Evolutionary conservation across 208 protist species (phyloP).

Genomic region (Blechomonas ayalai): DNA sequence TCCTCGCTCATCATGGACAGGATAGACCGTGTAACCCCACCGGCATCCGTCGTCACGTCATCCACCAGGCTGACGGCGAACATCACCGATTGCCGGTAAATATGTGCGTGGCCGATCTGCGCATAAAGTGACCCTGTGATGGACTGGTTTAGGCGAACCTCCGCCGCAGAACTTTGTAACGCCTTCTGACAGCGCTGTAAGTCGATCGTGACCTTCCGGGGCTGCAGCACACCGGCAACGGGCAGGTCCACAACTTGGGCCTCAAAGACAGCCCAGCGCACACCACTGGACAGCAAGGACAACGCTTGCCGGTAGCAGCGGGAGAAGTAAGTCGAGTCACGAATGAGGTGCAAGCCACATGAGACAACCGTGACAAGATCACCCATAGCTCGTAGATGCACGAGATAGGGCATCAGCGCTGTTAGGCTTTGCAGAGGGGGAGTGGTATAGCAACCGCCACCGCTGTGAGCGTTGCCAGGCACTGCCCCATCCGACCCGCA

Average conservation of each 20-base stretch:
- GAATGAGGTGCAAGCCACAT: constrained; percentile 40
- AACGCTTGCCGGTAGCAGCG: constrained; percentile 43
- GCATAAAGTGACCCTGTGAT: constrained; percentile 65
- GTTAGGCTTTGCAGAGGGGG: not conserved
- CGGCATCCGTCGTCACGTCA: constrained; percentile 61
- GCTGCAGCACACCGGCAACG: constrained; percentile 18
- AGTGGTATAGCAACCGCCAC: too few relatives aligned
- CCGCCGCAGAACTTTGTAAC: too few relatives aligned
- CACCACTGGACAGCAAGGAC: constrained; percentile 59
- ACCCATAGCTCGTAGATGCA: constrained; percentile 53
- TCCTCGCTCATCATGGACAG: constrained; percentile 84
- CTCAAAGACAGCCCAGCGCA: constrained; percentile 78
- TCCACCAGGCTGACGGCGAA: constrained; percentile 63
- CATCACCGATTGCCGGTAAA: constrained; percentile 74
- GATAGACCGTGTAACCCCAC: constrained; percentile 78
- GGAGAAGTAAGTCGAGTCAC: constrained; percentile 58
- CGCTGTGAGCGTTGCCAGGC: too few relatives aligned
- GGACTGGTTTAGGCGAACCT: constrained; percentile 9
- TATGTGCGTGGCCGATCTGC: constrained; percentile 45
- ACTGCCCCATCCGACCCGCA: too few relatives aligned
- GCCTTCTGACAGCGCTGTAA: too few relatives aligned
- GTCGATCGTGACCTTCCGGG: constrained; percentile 43
- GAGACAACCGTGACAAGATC: constrained; percentile 64
- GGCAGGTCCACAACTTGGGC: constrained; percentile 41
- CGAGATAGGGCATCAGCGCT: constrained; percentile 47